Base-by-base conservation (phyloP, 768 basidiomycete genomes). In the Leccinum imitatum region DNA sequence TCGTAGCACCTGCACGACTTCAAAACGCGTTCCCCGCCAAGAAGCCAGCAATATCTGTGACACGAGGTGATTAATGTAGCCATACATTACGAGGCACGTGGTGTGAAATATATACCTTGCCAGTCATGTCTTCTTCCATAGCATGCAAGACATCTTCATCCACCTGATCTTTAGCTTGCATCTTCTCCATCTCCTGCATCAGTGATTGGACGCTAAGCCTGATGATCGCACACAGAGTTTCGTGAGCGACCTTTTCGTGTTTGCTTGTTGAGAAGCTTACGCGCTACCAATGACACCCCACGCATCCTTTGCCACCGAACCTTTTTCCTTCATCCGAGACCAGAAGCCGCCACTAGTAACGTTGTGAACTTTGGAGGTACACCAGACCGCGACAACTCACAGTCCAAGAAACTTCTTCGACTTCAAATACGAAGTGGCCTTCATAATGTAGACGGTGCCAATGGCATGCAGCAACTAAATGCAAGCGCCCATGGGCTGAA, bases 211-310 rank as follows among this genome's bases (percentile, higher is more conserved):
- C 62, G 17, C 63, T 65, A 17, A 70, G 69, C 27, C 73, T 73
- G 50, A 41, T 61, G 13, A 14, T 87, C 81, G 25, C 19, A 35
- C 17, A 50, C 48, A 31, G 10, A 31, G 10, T 21, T 27, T 64
- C 87, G 88, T 23, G 93, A 94, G 63, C 35, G 15, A 46, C 41
- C 23, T 87, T 87, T 65, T 91, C 70, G 4, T 85, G 87, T 35
- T 44, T 14, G 52, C 57, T 54, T 19, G 55, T 57, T 54, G 59
- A 44, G 59, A 46, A 60, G 31, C 93, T 77, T 76, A 95, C 87
- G 96, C 96, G 80, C 92, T 94, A 37, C 93, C 92, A 60, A 98
- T 90, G 61, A 98, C 90, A 15, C 94, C 95, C 90, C 93, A 98
- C 0, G 95, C 91, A 65, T 99, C 97, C 74, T 98, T 98, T 27